Conservation (phyloP, 352 stramenopile species). For the Plasmopara halstedii region DNA sequence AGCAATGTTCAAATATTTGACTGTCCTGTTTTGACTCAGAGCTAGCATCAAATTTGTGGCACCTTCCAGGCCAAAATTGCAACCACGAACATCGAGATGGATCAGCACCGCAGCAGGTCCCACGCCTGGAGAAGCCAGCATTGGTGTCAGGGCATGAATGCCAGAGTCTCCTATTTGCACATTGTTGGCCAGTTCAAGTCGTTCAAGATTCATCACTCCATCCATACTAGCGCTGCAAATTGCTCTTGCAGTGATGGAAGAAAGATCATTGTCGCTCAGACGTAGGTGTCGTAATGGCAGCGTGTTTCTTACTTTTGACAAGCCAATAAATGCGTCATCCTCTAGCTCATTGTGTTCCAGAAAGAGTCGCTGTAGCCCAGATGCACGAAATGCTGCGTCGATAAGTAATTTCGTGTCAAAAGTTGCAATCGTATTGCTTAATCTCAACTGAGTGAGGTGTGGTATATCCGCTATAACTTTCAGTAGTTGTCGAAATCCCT, state of each 20-base stretch:
- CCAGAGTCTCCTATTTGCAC: conserved; percentile 52
- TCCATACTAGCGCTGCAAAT: conserved; percentile 44
- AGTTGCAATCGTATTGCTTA: conserved; percentile 54
- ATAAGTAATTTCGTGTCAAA: conserved; percentile 51
- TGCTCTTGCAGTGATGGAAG: conserved; percentile 28
- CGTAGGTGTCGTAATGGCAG: conserved; percentile 36
- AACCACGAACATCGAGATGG: conserved; percentile 61
- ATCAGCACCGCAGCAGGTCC: conserved; percentile 23
- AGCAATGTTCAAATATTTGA: conserved; percentile 56
- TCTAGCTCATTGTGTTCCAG: conserved; percentile 76
- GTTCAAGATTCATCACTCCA: conserved; percentile 37
- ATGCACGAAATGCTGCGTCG: conserved; percentile 25
- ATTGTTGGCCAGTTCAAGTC: conserved; percentile 62
- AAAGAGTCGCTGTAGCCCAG: conserved; percentile 37
- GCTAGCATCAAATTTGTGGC: conserved; percentile 48
- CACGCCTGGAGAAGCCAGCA: conserved; percentile 34
- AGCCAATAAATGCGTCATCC: conserved; percentile 45
- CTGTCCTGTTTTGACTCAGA: conserved; percentile 37
- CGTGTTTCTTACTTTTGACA: conserved; percentile 12
- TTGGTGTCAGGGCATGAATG: conserved; percentile 52
- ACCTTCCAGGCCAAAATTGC: conserved; percentile 58
- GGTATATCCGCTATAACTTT: conserved; percentile 27
- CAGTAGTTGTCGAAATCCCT: conserved; percentile 40
- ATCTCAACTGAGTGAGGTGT: conserved; percentile 34
- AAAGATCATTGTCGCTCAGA: conserved; percentile 60